Percentiles rank a stretch among this genome's conserved stretches.
Evolutionary conservation across 225 moss, liverwort and hornwort species (phyloP).

Genomic region (Straminergon stramineum): DNA sequence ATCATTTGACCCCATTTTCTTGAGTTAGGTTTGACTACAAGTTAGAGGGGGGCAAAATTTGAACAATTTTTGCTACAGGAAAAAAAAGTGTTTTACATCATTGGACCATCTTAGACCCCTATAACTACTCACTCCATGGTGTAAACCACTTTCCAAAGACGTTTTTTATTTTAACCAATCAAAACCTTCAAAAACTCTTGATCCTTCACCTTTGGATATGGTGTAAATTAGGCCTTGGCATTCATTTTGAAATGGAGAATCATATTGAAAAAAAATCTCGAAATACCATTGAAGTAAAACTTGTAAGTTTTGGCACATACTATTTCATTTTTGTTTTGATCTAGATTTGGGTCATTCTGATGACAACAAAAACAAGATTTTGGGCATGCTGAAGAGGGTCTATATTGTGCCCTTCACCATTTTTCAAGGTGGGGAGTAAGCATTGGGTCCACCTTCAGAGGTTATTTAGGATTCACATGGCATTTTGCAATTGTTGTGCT

Average conservation of each 20-base stretch:
- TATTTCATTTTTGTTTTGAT: neutral
- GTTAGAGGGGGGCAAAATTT: neutral
- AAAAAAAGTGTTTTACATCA: rapidly evolving
- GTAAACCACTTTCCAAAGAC: neutral
- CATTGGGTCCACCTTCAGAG: rapidly evolving
- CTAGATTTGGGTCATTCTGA: rapidly evolving
- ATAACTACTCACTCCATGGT: neutral
- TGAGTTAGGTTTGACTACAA: neutral
- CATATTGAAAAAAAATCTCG: neutral
- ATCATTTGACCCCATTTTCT: neutral
- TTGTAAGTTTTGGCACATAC: neutral
- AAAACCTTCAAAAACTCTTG: neutral
- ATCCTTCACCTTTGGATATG: rapidly evolving
- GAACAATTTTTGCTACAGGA: neutral
- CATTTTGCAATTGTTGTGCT: neutral
- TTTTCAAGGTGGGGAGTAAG: neutral
- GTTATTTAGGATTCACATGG: neutral
- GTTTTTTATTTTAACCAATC: neutral
- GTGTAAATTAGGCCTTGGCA: rapidly evolving
- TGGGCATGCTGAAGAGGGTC: neutral
- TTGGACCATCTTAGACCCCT: neutral
- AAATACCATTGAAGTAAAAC: neutral
- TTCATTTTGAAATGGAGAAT: neutral
- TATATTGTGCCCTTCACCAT: rapidly evolving
- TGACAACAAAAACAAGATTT: neutral